Base-by-base conservation (phyloP, 192 early-diverging fungal genomes). In the Coemansia sp. region DNA sequence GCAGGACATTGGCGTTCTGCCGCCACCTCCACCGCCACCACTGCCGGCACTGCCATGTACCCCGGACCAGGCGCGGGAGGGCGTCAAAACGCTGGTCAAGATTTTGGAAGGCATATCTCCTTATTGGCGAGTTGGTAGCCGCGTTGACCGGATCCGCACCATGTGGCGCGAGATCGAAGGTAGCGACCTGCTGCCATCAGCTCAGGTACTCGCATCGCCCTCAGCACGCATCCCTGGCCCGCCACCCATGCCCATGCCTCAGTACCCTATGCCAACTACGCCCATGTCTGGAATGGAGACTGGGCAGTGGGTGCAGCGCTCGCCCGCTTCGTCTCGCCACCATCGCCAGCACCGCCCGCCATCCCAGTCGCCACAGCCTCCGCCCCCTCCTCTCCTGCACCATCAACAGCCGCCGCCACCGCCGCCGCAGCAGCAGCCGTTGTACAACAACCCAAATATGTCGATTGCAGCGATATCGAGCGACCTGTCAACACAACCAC, bases 41-140 rank as follows among this genome's bases (percentile, higher is more conserved):
- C 68, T 76, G 62, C 80, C 80, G 5, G 31, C 69, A 24, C 75
- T 69, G 20, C 79, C 79, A 36, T 81, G 79, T 47, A 71, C 79
- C n/a, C 50, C 60, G 2, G 74, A 73, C 12, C 74, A 81, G 71
- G 79, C 79, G 9, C 61, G 71, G n/a, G 75, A 82, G 20, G 75
- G 74, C 1, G 65, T 82, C 62, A 74, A 39, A 71, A 71, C 80
- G 61, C 71, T 82, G 46, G 71, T 71, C 13, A 73, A 57, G 47
- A 71, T 77, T 13, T 75, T 82, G 3, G 80, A 82, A 55, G 65
- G 68, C 2, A 69, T 82, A 33, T 66, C 72, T 22, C 66, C 75
- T 18, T 82, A 77, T 50, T 82, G 80, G 80, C 68, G 75, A 33
- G 80, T 82, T 13, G 71, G 75, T 24, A 62, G 62, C 3, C 72